A percentile compares a stretch with the other conserved stretches of the same genome.
Evolutionary conservation across 192 early-diverging fungal species (phyloP).

Genomic region (Coemansia sp.): DNA sequence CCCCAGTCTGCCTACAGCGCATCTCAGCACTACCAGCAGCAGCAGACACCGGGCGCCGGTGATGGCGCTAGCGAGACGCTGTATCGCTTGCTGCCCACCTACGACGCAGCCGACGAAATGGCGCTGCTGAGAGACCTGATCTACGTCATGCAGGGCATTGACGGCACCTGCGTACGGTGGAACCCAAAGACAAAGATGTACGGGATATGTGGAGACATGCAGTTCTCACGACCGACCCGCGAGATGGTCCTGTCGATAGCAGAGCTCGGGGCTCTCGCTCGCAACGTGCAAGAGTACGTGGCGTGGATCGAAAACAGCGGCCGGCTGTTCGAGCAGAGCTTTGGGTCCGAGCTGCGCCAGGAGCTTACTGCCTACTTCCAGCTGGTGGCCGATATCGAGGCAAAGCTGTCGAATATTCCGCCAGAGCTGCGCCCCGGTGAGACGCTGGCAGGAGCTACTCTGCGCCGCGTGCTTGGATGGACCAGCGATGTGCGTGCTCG

Average conservation of each 20-base stretch:
- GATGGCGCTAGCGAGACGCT: constrained; percentile 2
- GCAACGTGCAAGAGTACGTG: constrained; percentile 61
- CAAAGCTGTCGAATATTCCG: constrained; percentile 60
- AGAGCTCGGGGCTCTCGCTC: constrained; percentile 79
- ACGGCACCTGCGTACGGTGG: constrained; percentile 78
- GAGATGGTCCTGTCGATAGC: constrained; percentile 63
- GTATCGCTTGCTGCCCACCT: constrained; percentile 32
- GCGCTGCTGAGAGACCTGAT: constrained; percentile 79
- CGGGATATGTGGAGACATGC: constrained; percentile 55
- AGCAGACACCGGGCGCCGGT: not conserved
- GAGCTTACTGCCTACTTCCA: constrained; percentile 84
- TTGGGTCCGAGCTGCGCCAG: constrained; percentile 73
- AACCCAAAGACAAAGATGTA: constrained; percentile 55
- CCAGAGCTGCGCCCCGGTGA: constrained; percentile 37
- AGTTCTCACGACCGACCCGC: constrained; percentile 57
- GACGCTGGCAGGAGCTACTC: constrained; percentile 61
- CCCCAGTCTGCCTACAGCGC: not conserved
- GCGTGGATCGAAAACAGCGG: constrained; percentile 25
- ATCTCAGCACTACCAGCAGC: constrained; percentile 1
- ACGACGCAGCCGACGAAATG: constrained; percentile 57
- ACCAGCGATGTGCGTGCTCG: constrained; percentile 72
- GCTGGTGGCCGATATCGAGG: constrained; percentile 81
- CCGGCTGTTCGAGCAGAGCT: constrained; percentile 60
- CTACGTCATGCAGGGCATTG: constrained; percentile 91
- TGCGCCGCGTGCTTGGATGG: constrained; percentile 87